Evolutionary conservation across 495 filamentous ascomycete species (phyloP).

Genomic region (Gamarada debralockiae): DNA sequence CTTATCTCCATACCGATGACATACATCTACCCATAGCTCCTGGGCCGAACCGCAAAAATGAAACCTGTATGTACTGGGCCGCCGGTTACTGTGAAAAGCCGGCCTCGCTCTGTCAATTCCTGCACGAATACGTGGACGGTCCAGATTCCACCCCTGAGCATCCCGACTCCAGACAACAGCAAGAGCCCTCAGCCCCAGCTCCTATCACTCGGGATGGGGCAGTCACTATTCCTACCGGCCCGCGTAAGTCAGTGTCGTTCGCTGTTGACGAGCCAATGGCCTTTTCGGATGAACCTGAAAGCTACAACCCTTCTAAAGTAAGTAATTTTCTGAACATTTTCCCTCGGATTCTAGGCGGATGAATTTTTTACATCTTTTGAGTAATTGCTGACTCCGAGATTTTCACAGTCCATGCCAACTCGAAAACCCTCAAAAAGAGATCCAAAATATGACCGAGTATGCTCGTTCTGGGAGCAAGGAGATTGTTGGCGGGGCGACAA

Average conservation of each 20-base stretch:
- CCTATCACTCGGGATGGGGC: not conserved
- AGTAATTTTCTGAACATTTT: too few relatives aligned
- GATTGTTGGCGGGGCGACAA: not conserved
- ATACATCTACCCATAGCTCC: not conserved
- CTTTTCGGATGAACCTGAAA: not conserved
- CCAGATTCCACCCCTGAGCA: not conserved
- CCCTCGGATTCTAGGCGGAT: too few relatives aligned
- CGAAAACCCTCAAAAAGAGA: too few relatives aligned
- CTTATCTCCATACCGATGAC: conserved; percentile 3
- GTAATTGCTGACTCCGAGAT: too few relatives aligned
- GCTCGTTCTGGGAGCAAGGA: not conserved
- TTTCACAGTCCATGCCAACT: too few relatives aligned
- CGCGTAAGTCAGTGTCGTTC: conserved; percentile 7
- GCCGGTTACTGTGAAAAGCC: not conserved
- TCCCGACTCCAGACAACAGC: not conserved
- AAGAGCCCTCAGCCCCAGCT: not conserved
- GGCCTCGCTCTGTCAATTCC: too few relatives aligned
- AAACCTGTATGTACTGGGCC: not conserved
- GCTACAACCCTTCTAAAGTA: not conserved
- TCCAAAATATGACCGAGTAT: not conserved
- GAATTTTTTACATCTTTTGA: too few relatives aligned
- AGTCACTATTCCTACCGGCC: not conserved
- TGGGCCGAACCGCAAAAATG: not conserved
- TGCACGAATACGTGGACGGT: not conserved
- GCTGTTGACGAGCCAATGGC: conserved; percentile 1